Evolutionary conservation across 1,139 yeast species (phyloP).

Genomic region (Kurtzmaniella quercitrusa): DNA sequence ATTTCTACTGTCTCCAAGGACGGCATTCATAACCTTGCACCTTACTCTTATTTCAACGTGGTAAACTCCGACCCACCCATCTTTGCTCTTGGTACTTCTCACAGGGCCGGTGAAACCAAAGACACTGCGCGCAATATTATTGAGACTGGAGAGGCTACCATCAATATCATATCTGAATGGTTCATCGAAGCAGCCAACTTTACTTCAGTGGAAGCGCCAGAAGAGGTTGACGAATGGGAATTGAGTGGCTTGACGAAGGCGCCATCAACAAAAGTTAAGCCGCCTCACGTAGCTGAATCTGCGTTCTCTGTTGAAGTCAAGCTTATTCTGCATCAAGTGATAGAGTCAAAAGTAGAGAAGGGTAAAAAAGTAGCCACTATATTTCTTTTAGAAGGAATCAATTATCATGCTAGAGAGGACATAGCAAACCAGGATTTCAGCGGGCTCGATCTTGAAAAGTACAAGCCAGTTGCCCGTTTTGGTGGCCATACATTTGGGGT

Average conservation of each 20-base stretch:
- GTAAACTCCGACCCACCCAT: conserved; percentile 56
- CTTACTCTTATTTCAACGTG: conserved; percentile 52
- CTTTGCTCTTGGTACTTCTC: conserved; percentile 47
- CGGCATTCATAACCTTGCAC: conserved; percentile 51
- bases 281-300: conserved; percentile 58
- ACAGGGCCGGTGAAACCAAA: conserved; percentile 35
- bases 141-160: conserved; percentile 52
- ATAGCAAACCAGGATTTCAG: conserved; percentile 38
- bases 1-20: conserved; percentile 41
- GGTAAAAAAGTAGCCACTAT: conserved; percentile 35
- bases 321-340: conserved; percentile 40
- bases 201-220: conserved; percentile 45
- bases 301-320: conserved; percentile 59
- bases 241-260: conserved; percentile 51
- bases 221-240: conserved; percentile 51
- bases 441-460: conserved; percentile 41
- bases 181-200: conserved; percentile 60
- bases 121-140: conserved; percentile 48
- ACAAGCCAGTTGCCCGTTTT: conserved; percentile 51
- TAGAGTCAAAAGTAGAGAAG: conserved; percentile 38
- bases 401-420: conserved; percentile 57
- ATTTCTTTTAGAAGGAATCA: conserved; percentile 49
- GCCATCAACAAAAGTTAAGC: conserved; percentile 40
- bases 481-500: conserved; percentile 54
- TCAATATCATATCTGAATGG: conserved; percentile 61